Conservation (phyloP, 2,329 filamentous ascomycete species). For the Aureobasidium uvarum region DNA sequence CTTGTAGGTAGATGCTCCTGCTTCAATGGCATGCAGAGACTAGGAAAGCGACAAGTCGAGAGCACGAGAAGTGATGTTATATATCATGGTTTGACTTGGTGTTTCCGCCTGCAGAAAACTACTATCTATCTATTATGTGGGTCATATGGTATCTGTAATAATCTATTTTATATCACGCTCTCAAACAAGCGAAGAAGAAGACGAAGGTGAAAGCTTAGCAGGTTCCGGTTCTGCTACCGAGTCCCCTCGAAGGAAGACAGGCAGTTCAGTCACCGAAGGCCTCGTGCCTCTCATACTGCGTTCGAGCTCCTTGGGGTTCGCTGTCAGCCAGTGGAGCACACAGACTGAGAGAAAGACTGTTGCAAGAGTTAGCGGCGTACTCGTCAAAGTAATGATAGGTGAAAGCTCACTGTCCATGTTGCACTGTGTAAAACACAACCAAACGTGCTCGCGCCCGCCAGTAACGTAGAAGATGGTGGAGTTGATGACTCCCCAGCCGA, state of each 20-base stretch:
- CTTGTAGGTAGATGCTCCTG: too few species aligned
- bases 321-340: constrained; percentile 22
- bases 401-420: constrained; percentile 41
- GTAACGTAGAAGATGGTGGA: constrained; percentile 37
- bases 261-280: constrained; percentile 6
- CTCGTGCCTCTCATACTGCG: not conserved
- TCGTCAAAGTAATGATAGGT: not conserved
- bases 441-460: constrained; percentile 41
- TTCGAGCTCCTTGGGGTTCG: constrained; percentile 16
- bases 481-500: constrained; percentile 44
- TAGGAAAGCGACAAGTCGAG: too few species aligned
- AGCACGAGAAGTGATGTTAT: too few species aligned
- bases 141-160: not conserved
- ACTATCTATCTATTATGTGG: not conserved
- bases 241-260: constrained; percentile 12
- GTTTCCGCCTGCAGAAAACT: too few species aligned
- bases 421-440: constrained; percentile 45
- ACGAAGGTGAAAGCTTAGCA: not conserved
- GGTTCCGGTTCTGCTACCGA: not conserved
- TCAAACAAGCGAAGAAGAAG: not conserved
- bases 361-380: not conserved
- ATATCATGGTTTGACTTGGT: too few species aligned
- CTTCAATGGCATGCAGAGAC: too few species aligned
- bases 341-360: constrained; percentile 24
- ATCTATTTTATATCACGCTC: not conserved